Conservation (phyloP, 129 eudicot genomes). For the Flaveria brownii region DNA sequence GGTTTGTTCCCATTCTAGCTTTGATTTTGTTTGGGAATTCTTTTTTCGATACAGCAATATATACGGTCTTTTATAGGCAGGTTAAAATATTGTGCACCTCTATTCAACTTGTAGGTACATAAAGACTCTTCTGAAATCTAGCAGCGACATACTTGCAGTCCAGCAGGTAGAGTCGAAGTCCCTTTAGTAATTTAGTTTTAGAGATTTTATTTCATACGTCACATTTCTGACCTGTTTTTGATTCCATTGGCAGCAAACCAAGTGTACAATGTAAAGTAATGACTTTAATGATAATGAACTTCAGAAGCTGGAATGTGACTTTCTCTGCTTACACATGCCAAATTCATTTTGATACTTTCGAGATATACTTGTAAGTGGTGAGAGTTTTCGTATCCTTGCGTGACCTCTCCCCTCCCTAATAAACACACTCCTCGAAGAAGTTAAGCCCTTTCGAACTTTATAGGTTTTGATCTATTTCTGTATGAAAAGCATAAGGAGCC, state of each 20-base stretch:
- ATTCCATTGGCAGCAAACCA: constrained; percentile 18
- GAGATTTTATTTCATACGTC: not conserved
- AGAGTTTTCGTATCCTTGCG: not conserved
- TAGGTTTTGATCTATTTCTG: constrained; percentile 31
- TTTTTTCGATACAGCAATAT: not conserved
- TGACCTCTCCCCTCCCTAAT: not conserved
- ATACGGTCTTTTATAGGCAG: not conserved
- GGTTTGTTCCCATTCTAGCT: constrained; percentile 26
- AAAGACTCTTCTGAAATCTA: constrained; percentile 13
- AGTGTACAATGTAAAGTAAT: constrained; percentile 20
- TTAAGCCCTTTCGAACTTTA: not conserved
- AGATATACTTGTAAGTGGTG: constrained; percentile 23
- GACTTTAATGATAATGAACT: constrained; percentile 14
- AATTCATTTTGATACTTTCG: constrained; percentile 21
- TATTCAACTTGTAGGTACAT: constrained; percentile 34
- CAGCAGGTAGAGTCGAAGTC: constrained; percentile 20
- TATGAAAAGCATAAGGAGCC: constrained; percentile 29
- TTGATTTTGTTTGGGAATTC: not conserved
- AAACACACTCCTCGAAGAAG: not conserved
- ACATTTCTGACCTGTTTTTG: constrained; percentile 2
- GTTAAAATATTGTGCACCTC: not conserved
- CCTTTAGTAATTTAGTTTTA: not conserved
- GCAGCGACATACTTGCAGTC: constrained; percentile 26
- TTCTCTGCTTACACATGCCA: constrained; percentile 10
- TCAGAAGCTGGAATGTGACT: constrained; percentile 25